Evolutionary conservation across 768 basidiomycete genomes (phyloP), one percentile per base, ranked within the genome.

Genomic region (Termitomyces heimii): DNA sequence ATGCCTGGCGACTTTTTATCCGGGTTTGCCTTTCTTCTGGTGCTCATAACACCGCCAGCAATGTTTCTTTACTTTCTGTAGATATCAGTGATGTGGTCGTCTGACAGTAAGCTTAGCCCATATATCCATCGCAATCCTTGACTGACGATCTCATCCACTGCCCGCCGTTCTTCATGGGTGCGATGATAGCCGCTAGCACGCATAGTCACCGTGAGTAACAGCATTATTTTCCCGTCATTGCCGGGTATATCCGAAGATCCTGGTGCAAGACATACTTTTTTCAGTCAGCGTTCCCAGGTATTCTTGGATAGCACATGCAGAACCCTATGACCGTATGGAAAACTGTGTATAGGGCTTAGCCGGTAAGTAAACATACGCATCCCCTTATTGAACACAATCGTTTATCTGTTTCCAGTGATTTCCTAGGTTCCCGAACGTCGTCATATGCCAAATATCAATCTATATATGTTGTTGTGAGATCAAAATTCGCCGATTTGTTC

Each of bases 171-270:
- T 73, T 44, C 70, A 78, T 47, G 74, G 74, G 71, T 16, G 60
- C 65, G 3, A 73, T 77, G 69, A 81, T 81, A 29, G 67, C 68
- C 50, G 67, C 70, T 20, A 79, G 80, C 12, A 78, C 80, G 80
- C 12, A 78, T 81, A 53, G 59, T 80, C 26, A 71, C 71, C 14
- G 80, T 71, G 28, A 68, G 76, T 67, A 81, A 79, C 60, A 73
- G 71, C 31, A 45, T 80, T 5, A 54, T 81, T 7, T 81, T 77
- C 58, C 44, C 71, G 75, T 43, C 77, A 80, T 60, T 75, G 76
- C 63, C 68, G 78, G 51, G 78, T 79, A 62, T 31, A 70, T 57
- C 0, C 16, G 35, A 20, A 32, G 37, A 18, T 44, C 45, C 40
- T 42, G 5, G 47, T 3, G 42, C 28, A 22, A 34, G n/a, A 20